Conservation (phyloP, 805 yeast species). For the Schwanniomyces pseudopolymorphus region DNA sequence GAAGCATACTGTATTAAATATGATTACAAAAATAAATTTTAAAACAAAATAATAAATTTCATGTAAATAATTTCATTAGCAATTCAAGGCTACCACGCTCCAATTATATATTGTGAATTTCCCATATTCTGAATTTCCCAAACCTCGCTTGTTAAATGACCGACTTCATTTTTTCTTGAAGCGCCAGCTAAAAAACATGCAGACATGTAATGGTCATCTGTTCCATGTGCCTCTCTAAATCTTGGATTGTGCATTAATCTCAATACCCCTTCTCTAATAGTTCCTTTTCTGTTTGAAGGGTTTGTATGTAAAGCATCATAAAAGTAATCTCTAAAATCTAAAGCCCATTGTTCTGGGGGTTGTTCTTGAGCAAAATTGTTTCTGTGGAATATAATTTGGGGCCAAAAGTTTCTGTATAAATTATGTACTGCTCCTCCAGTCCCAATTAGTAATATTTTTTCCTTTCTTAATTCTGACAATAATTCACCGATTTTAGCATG, state of each 20-base stretch:
- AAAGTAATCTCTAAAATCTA: conserved; percentile 2
- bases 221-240: conserved; percentile 2
- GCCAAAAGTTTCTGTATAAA: conserved; percentile 2
- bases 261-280: conserved; percentile 1
- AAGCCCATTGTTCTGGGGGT: conserved; percentile 3
- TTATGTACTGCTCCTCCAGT: conserved; percentile 5
- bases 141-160: conserved; percentile 1
- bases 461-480: background rate
- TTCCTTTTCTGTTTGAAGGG: background rate
- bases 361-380: conserved; percentile 2
- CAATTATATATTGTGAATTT: conserved; percentile 2
- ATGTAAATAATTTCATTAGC: too few species aligned
- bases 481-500: conserved; percentile 2
- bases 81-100: conserved; percentile 1
- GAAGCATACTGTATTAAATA: too few species aligned
- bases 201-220: conserved; percentile 4
- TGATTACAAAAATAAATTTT: too few species aligned
- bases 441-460: conserved; percentile 1
- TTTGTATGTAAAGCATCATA: conserved; percentile 2
- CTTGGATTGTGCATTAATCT: conserved; percentile 4
- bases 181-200: conserved; percentile 3
- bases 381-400: conserved; percentile 1
- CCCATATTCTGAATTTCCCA: conserved; percentile 5
- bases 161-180: background rate
- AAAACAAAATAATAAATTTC: too few species aligned